Conservation (phyloP, 1,139 yeast genomes). For the Suhomyces yuchorum region DNA sequence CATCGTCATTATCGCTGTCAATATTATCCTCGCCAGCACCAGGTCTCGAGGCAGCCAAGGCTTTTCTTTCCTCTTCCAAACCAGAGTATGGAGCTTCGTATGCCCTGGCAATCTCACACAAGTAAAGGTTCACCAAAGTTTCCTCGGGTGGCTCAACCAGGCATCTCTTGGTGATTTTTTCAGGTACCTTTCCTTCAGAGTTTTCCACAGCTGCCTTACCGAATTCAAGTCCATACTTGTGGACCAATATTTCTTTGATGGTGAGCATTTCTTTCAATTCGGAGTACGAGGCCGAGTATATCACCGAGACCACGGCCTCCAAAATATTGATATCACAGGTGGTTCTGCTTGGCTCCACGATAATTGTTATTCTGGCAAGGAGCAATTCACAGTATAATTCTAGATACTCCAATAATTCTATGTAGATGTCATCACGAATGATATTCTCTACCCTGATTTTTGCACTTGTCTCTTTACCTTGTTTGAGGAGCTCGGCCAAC, state of each 20-base stretch:
- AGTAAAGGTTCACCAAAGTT: conserved; percentile 66
- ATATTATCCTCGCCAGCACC: conserved; percentile 12
- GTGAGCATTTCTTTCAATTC: conserved; percentile 72
- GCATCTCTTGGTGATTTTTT: conserved; percentile 64
- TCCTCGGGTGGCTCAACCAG: conserved; percentile 67
- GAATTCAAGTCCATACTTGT: conserved; percentile 65
- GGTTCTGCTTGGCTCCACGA: conserved; percentile 41
- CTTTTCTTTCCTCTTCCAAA: conserved; percentile 37
- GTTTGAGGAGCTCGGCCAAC: conserved; percentile 70
- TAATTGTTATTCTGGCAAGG: conserved; percentile 68
- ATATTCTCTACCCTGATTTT: conserved; percentile 82
- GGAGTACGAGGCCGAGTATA: conserved; percentile 70
- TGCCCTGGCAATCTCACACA: conserved; percentile 79
- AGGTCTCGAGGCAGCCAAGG: conserved; percentile 20
- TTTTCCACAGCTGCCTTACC: conserved; percentile 65
- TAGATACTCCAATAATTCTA: conserved; percentile 76
- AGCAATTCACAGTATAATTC: conserved; percentile 84
- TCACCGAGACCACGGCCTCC: conserved; percentile 74
- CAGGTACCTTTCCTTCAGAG: conserved; percentile 56
- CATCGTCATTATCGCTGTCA: conserved; percentile 22
- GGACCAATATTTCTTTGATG: conserved; percentile 62
- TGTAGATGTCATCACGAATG: conserved; percentile 80
- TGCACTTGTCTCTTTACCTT: conserved; percentile 82
- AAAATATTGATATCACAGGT: conserved; percentile 63
- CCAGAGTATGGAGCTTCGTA: conserved; percentile 76